Base-by-base conservation (phyloP, 495 filamentous ascomycete species). In the Emericellopsis terricola region DNA sequence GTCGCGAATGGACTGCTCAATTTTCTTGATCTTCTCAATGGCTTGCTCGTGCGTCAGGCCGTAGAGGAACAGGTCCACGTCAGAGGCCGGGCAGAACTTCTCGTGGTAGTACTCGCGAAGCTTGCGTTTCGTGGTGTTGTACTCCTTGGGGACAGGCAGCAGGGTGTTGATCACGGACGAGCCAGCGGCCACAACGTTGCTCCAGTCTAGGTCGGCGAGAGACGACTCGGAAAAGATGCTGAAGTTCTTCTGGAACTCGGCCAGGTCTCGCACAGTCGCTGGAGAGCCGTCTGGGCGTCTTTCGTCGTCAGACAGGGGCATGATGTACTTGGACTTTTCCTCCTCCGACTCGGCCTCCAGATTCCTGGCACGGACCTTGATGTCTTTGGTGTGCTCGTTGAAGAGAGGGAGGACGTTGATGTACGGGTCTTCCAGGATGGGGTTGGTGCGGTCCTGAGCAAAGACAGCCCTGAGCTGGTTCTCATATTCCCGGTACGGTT, bases 21-120 rank as follows among this genome's bases (percentile, higher is more conserved):
- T 85, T 33, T 76, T 57, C 42, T 76, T 72, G 49, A 91, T 85
- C 60, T 87, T 87, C 42, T 81, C 71, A 26, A 83, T 57, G 0
- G 77, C 82, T 41, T 81, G 60, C 32, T 70, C 62, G 40, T 85
- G 76, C 17, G 63, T 70, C 42, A 91, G 57, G 0, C 80, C 81
- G 42, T 85, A 81, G 14, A 91, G 45, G 52, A 87, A 91, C 13
- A 91, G 59, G 50, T 91, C 81, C 17, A 91, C 76, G 52, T 91
- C 82, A 2, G 78, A 84, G 1, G 81, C 79, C 0, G 81, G 81
- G 4, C 76, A 74, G 44, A 86, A 71, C 36, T 72, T 65, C 41
- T 86, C 70, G 42, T 91, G 66, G 41, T 86, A 91, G 48, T 77
- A 87, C 27, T 78, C 57, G 24, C 80, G 72, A 40, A 77, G 61